A percentile compares a stretch with the other conserved stretches of the same genome.
Evolutionary conservation across 352 stramenopile genomes (phyloP).

Genomic region (Pythium coloratum): DNA sequence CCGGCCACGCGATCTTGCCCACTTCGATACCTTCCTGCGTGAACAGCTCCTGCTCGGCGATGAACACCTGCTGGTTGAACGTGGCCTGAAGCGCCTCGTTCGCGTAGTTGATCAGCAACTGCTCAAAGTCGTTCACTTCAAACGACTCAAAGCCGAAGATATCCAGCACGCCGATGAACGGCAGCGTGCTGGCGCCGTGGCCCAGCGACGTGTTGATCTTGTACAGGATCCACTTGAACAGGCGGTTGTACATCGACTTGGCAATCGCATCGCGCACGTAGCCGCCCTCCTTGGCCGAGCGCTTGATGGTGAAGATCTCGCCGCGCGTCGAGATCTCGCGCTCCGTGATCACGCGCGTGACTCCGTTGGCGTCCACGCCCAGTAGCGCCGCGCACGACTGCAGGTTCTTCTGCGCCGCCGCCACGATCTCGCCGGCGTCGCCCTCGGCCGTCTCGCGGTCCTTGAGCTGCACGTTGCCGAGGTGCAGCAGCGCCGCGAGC

Average conservation of each 20-base stretch:
- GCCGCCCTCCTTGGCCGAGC: conserved; percentile 79
- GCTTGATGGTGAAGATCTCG: conserved; percentile 81
- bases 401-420: conserved; percentile 53
- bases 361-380: conserved; percentile 59
- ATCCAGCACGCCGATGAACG: conserved; percentile 91
- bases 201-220: conserved; percentile 90
- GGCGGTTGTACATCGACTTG: conserved; percentile 91
- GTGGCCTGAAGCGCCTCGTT: conserved; percentile 87
- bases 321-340: conserved; percentile 87
- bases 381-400: conserved; percentile 61
- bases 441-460: conserved; percentile 80
- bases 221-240: conserved; percentile 94
- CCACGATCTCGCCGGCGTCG: conserved; percentile 67
- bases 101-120: conserved; percentile 91
- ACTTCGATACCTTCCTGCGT: conserved; percentile 90
- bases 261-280: conserved; percentile 92
- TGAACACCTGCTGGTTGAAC: conserved; percentile 91
- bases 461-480: conserved; percentile 79
- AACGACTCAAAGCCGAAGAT: conserved; percentile 93
- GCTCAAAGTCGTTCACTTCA: conserved; percentile 90
- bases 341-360: conserved; percentile 84
- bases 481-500: conserved; percentile 72
- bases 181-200: conserved; percentile 72
- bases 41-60: conserved; percentile 89
- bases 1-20: conserved; percentile 88